Evolutionary conservation across 495 filamentous ascomycete species (phyloP).

Genomic region (Baudoinia panamericana): DNA sequence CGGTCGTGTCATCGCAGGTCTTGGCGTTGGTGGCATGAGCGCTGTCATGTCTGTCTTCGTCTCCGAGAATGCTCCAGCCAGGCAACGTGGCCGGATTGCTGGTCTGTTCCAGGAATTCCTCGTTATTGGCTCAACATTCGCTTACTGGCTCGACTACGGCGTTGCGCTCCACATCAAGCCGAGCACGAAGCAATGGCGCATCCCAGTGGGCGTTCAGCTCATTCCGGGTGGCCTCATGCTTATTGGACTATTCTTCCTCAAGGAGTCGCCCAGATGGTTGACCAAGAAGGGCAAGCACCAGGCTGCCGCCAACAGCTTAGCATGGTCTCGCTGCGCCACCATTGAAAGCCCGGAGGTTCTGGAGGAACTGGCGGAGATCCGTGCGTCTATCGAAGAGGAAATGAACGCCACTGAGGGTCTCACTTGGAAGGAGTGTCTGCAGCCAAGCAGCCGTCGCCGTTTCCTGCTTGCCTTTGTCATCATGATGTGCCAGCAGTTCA

Average conservation of each 20-base stretch:
- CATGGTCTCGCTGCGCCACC: background rate
- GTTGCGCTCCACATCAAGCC: slow-evolving; percentile 9
- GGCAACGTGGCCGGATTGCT: slow-evolving; percentile 9
- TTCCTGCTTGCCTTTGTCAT: slow-evolving; percentile 14
- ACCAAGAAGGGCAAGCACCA: slow-evolving; percentile 9
- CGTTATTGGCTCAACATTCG: slow-evolving; percentile 7
- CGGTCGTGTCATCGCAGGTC: slow-evolving; percentile 15
- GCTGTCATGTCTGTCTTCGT: slow-evolving; percentile 24
- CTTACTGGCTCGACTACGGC: slow-evolving; percentile 14
- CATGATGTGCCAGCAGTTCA: slow-evolving; percentile 27
- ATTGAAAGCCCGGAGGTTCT: slow-evolving; percentile 11
- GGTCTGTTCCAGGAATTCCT: slow-evolving; percentile 12
- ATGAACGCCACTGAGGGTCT: slow-evolving; percentile 8
- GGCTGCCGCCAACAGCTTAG: slow-evolving; percentile 1
- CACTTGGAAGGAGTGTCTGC: slow-evolving; percentile 11
- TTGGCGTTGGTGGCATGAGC: slow-evolving; percentile 40
- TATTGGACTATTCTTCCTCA: slow-evolving; percentile 13
- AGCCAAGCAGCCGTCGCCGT: slow-evolving; percentile 6
- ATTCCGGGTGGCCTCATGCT: slow-evolving; percentile 17
- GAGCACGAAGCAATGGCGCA: slow-evolving; percentile 9
- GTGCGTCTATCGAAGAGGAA: slow-evolving; percentile 15
- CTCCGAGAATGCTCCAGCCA: slow-evolving; percentile 11
- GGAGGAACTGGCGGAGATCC: slow-evolving; percentile 14
- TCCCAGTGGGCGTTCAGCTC: slow-evolving; percentile 18
- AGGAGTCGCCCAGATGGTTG: slow-evolving; percentile 9